Base-by-base conservation (phyloP, 805 yeast species). In the Phaffomyces antillensis region DNA sequence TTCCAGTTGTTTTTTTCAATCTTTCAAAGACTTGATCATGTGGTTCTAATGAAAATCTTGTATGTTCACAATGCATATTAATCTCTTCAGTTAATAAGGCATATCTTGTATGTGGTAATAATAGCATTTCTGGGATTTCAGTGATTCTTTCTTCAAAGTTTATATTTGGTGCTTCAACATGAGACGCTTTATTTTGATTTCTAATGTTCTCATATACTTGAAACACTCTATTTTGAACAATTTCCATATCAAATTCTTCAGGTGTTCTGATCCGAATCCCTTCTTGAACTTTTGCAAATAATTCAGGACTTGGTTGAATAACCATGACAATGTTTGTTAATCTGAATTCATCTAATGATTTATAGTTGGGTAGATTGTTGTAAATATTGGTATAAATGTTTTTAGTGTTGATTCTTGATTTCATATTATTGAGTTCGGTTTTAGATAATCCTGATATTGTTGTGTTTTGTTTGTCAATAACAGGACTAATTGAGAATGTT, bases 171-270 rank as follows among this genome's bases (percentile, higher is more conserved):
- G 36, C 31, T 15, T 36, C n/a, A 5, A 30, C 25, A 11, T 37
- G 28, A 6, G 52, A 41, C 3, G 33, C 26, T 6, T 38, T 26
- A 5, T 32, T 32, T 28, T 53, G 54, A 36, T 38, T 50, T 12
- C 54, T 40, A 1, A 52, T 36, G 18, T 60, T 50, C 2, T 47
- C 45, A 7, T 48, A 39, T 0, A 63, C 36, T 20, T 60, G 48
- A 45, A 67, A 56, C 32, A 66, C 58, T 39, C 66, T 65, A 55
- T 74, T 73, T 41, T 71, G 53, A 5, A 70, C 56, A 3, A 77
- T 55, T 37, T 77, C 83, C 81, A 76, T 76, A 53, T 77, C 83
- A 50, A 68, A 75, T 33, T 76, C 79, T n/a, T 58, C 47, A 1
- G 45, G 24, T 4, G 46, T 34, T 42, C 67, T 63, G 5, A 61